A percentile compares a stretch with the other conserved stretches of the same genome.
phyloP scores from a whole-genome alignment of 257 asterid genomes.

The Linderniella brevidens region DNA sequence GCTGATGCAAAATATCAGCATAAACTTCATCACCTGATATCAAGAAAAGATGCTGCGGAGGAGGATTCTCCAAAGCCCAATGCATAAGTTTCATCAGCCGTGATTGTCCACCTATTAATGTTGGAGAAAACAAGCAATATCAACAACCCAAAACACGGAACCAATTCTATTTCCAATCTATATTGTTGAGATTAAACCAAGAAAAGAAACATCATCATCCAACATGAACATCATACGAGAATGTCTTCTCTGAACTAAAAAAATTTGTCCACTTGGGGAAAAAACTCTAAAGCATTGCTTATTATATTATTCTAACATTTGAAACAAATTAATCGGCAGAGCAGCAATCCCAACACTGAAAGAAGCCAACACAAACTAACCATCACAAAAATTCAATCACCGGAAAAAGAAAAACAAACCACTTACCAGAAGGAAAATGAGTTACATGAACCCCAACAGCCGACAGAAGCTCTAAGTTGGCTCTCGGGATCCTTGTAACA shows the following conservation, averaged over 20 bases:
- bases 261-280: too few relatives aligned
- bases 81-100: conserved; percentile 83
- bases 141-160: not conserved
- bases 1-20: conserved; percentile 62
- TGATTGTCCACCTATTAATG: conserved; percentile 66
- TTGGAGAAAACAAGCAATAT: conserved; percentile 58
- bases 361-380: not conserved
- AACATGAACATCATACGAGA: too few relatives aligned
- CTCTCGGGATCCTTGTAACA: conserved; percentile 56
- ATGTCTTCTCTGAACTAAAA: too few relatives aligned
- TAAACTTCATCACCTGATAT: conserved; percentile 84
- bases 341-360: not conserved
- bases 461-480: conserved; percentile 75
- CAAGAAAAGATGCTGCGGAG: conserved; percentile 83
- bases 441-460: conserved; percentile 64
- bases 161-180: conserved; percentile 4
- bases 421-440: conserved; percentile 68
- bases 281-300: too few relatives aligned
- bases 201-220: not conserved
- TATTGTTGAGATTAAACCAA: not conserved
- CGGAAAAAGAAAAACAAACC: not conserved
- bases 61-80: conserved; percentile 95
- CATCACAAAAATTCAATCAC: not conserved
- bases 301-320: not conserved
- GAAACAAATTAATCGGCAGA: not conserved